Conservation (phyloP, 169 alveolate species). For the Perkinsus marinus region DNA sequence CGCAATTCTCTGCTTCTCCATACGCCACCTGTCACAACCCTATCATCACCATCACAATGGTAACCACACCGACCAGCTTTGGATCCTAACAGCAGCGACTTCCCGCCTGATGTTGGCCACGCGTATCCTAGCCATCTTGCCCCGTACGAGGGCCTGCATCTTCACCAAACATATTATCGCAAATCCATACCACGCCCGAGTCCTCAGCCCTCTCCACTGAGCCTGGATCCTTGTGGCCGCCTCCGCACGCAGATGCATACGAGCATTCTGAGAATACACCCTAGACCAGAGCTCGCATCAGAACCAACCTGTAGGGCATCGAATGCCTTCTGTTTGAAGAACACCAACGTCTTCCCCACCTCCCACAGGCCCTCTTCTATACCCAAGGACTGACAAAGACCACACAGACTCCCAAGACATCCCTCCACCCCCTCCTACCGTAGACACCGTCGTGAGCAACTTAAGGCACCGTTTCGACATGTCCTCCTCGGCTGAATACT, state of each 20-base stretch:
- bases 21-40: neutral
- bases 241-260: constrained; percentile 14
- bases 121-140: constrained; percentile 4
- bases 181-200: neutral
- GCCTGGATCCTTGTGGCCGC: constrained; percentile 35
- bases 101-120: neutral
- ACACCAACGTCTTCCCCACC: constrained; percentile 23
- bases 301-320: neutral
- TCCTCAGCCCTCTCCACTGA: constrained; percentile 12
- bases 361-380: constrained; percentile 14
- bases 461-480: neutral
- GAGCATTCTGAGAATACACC: neutral
- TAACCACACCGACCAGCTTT: constrained; percentile 2
- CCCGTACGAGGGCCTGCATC: constrained; percentile 15
- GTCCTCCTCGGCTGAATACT: neutral
- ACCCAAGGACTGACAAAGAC: neutral
- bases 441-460: neutral
- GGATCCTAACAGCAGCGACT: constrained; percentile 11
- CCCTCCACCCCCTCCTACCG: neutral
- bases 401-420: neutral
- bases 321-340: constrained; percentile 12
- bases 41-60: neutral
- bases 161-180: neutral
- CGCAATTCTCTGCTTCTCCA: neutral
- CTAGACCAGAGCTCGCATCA: neutral